phyloP scores from a whole-genome alignment of 2,329 filamentous ascomycete species.

The Dendrostoma leiphaemia region DNA sequence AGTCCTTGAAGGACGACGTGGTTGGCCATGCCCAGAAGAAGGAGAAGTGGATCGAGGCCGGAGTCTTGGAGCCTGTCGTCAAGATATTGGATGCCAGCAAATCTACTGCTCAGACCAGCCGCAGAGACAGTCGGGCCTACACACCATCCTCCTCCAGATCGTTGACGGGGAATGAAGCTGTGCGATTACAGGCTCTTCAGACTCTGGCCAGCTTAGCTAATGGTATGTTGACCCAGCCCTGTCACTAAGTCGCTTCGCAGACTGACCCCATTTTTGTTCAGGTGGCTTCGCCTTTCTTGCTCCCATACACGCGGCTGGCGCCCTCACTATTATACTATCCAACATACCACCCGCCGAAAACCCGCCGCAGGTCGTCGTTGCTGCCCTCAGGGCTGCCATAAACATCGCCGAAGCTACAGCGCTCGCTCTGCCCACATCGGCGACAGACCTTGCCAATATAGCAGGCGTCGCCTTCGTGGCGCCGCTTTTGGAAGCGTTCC shows the following conservation, averaged over 20 bases:
- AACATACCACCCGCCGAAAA: constrained; percentile 66
- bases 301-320: constrained; percentile 67
- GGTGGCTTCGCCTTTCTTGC: constrained; percentile 77
- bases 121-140: constrained; percentile 36
- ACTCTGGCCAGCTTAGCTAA: constrained; percentile 83
- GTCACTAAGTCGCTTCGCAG: too few relatives aligned
- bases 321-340: constrained; percentile 68
- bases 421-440: constrained; percentile 50
- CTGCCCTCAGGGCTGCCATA: constrained; percentile 72
- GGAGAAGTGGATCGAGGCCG: constrained; percentile 70
- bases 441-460: constrained; percentile 48
- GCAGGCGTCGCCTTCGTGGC: constrained; percentile 64
- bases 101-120: constrained; percentile 33
- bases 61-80: constrained; percentile 61
- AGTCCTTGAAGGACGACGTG: constrained; percentile 81
- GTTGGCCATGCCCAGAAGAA: constrained; percentile 88
- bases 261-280: too few relatives aligned
- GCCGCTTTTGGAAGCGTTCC: constrained; percentile 60
- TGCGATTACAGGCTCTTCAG: constrained; percentile 76
- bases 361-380: constrained; percentile 65
- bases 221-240: constrained; percentile 60
- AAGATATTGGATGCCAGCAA: constrained; percentile 40
- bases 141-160: constrained; percentile 30
- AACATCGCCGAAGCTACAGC: constrained; percentile 66
- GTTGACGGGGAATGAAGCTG: constrained; percentile 62